phyloP scores from a whole-genome alignment of 805 yeast species.

The Metschnikowia lachancei region DNA sequence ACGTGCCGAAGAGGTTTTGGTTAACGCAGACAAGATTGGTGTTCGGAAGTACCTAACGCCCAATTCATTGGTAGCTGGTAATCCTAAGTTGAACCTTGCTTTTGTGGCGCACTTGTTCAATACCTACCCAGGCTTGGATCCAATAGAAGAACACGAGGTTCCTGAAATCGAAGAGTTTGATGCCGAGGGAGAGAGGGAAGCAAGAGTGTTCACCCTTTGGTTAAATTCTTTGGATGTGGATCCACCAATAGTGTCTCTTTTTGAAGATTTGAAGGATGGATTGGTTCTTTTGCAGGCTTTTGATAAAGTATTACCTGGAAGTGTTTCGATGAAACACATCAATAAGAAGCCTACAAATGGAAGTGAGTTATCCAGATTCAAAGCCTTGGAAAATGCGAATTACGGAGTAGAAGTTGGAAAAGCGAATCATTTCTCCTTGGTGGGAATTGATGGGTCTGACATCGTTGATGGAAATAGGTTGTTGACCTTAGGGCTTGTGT shows the following conservation, averaged over 20 bases:
- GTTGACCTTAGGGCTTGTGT: constrained; percentile 86
- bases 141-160: constrained; percentile 85
- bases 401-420: constrained; percentile 97
- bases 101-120: constrained; percentile 97
- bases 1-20: constrained; percentile 85
- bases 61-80: constrained; percentile 88
- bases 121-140: constrained; percentile 95
- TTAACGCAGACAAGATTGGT: constrained; percentile 85
- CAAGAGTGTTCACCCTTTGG: constrained; percentile 97
- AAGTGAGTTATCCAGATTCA: constrained; percentile 78
- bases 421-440: constrained; percentile 86
- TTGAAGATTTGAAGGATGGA: constrained; percentile 95
- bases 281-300: constrained; percentile 84
- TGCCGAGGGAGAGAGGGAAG: constrained; percentile 99
- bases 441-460: constrained; percentile 97
- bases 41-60: constrained; percentile 96
- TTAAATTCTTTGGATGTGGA: constrained; percentile 93
- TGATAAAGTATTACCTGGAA: constrained; percentile 93
- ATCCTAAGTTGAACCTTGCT: constrained; percentile 93
- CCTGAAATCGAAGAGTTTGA: constrained; percentile 97
- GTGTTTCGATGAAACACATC: constrained; percentile 72
- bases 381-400: constrained; percentile 95
- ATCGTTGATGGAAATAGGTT: constrained; percentile 90
- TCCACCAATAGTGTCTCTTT: constrained; percentile 86
- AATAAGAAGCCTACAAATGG: constrained; percentile 82